Conservation (phyloP, 805 yeast genomes). For the Hanseniaspora thailandica region DNA sequence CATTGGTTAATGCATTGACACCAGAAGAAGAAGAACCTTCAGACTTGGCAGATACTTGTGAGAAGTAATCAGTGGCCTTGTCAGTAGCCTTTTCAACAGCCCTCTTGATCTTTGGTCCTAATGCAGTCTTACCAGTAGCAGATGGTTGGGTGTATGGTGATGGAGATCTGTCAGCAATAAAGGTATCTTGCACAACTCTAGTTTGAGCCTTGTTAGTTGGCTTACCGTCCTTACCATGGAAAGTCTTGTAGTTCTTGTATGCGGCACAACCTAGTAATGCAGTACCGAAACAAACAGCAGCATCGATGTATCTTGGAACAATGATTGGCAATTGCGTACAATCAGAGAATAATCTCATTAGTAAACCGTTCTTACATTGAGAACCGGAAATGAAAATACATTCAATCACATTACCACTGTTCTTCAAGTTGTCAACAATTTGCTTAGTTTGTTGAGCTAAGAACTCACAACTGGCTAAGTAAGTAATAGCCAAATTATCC, state of each 20-base stretch:
- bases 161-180: conserved; percentile 25
- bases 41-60: conserved; percentile 35
- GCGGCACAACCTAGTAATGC: conserved; percentile 94
- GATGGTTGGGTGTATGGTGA: conserved; percentile 73
- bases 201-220: conserved; percentile 14
- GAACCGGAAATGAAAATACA: conserved; percentile 90
- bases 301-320: conserved; percentile 89
- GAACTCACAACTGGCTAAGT: conserved; percentile 90
- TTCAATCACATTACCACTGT: conserved; percentile 63
- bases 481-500: conserved; percentile 72
- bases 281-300: conserved; percentile 93
- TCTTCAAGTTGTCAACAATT: conserved; percentile 73
- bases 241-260: conserved; percentile 46
- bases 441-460: conserved; percentile 96
- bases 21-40: conserved; percentile 19
- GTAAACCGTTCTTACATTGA: conserved; percentile 82
- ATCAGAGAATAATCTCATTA: conserved; percentile 83
- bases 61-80: background rate
- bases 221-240: conserved; percentile 9
- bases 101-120: conserved; percentile 37
- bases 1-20: background rate
- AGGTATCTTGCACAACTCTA: conserved; percentile 11
- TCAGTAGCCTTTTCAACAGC: background rate
- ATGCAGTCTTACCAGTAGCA: conserved; percentile 42
- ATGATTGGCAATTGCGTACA: conserved; percentile 85